These are phyloP conservation scores for Eucalyptus sp. DNA, from an alignment of 345 rosid genomes.

Conservation along the genomic window DNA sequence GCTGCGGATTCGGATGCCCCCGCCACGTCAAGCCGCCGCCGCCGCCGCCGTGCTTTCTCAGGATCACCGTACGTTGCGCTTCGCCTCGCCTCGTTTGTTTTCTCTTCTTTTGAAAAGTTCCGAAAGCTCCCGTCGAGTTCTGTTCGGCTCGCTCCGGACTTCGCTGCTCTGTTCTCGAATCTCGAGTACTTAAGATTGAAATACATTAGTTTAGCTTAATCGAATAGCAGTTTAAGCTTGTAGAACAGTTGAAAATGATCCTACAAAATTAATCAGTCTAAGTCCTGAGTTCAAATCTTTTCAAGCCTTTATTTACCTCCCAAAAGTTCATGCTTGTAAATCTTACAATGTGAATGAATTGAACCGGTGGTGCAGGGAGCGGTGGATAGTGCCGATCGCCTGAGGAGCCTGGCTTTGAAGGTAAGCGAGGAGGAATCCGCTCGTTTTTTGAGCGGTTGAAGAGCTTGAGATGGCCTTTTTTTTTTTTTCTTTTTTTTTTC, in stretches of 20 bases:
- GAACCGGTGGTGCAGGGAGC: conserved; percentile 25
- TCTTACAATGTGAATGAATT: not conserved
- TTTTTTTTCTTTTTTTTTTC: rapidly evolving
- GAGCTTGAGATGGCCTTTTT: not conserved
- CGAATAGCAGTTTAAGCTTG: too few species aligned
- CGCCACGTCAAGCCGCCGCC: conserved; percentile 15
- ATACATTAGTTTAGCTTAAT: too few species aligned
- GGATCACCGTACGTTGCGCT: not conserved
- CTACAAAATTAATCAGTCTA: too few species aligned
- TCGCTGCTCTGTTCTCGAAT: not conserved
- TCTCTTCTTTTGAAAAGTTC: not conserved
- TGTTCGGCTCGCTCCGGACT: not conserved
- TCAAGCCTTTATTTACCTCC: too few species aligned
- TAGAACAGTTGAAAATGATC: too few species aligned
- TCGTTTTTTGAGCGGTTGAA: not conserved
- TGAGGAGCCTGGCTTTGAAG: conserved; percentile 23
- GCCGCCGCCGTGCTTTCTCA: conserved; percentile 3
- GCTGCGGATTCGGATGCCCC: conserved; percentile 15
- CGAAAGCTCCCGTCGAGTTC: not conserved
- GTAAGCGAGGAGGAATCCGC: conserved; percentile 10
- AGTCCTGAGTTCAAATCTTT: too few species aligned
- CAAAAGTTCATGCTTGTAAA: too few species aligned
- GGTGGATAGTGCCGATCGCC: conserved; percentile 15
- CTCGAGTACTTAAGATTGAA: not conserved
- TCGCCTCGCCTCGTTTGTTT: not conserved